These are phyloP conservation scores for Borovskyia barvae DNA, from an alignment of 208 protist species.

Conservation along the genomic window DNA sequence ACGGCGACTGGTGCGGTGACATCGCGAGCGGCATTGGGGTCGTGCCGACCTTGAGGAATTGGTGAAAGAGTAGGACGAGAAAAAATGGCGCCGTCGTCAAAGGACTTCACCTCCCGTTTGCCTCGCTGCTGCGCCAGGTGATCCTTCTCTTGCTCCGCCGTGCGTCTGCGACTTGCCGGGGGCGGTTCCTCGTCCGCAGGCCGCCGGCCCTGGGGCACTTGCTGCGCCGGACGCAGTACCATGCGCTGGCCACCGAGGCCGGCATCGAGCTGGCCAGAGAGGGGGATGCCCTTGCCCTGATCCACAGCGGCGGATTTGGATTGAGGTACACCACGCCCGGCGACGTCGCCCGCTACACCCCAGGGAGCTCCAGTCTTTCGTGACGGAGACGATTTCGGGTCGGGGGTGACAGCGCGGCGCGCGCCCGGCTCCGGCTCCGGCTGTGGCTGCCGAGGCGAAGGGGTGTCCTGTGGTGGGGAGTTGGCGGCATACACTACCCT, in stretches of 20 bases:
- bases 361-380: background rate
- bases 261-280: slow-evolving; percentile 6
- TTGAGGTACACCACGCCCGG: slow-evolving; percentile 9
- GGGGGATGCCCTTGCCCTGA: background rate
- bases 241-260: slow-evolving; percentile 15
- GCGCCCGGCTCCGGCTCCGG: background rate
- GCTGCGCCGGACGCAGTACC: slow-evolving; percentile 8
- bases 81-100: background rate
- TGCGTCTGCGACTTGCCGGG: background rate
- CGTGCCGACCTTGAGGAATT: slow-evolving; percentile 7
- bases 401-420: background rate
- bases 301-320: background rate
- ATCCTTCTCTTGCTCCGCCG: too few species aligned
- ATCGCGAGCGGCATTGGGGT: slow-evolving; percentile 4
- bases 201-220: slow-evolving; percentile 4
- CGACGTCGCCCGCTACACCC: slow-evolving; percentile 6
- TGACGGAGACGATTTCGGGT: slow-evolving; percentile 7
- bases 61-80: slow-evolving; percentile 16
- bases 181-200: background rate
- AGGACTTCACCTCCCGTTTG: background rate
- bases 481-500: slow-evolving; percentile 26
- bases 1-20: background rate
- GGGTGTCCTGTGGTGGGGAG: slow-evolving; percentile 15
- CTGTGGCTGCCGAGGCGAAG: slow-evolving; percentile 1
- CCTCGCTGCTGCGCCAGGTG: too few species aligned